Evolutionary conservation across 2,329 filamentous ascomycete genomes (phyloP).

Genomic region (Tolypocladium sp.): DNA sequence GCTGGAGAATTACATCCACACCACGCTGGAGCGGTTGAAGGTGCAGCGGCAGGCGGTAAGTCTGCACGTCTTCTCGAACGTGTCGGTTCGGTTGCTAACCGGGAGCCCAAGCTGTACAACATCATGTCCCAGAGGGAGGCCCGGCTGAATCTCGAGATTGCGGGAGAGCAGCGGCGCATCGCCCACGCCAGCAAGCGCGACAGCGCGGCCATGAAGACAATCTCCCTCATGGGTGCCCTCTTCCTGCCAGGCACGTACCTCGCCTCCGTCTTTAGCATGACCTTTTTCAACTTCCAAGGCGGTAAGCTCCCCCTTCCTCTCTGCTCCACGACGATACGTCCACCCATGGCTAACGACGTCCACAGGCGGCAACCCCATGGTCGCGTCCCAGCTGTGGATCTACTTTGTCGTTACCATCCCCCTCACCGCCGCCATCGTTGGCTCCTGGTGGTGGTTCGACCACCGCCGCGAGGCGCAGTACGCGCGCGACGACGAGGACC

Average conservation of each 20-base stretch:
- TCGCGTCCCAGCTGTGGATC: slow-evolving; percentile 41
- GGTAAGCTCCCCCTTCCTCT: slow-evolving; percentile 17
- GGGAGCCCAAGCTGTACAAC: slow-evolving; percentile 46
- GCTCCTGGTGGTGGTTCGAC: slow-evolving; percentile 46
- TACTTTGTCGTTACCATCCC: slow-evolving; percentile 55
- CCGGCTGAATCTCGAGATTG: slow-evolving; percentile 54
- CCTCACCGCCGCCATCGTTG: slow-evolving; percentile 44
- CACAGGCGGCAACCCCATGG: background rate
- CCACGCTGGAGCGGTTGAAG: slow-evolving; percentile 49
- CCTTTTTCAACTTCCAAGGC: slow-evolving; percentile 54
- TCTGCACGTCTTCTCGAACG: slow-evolving; percentile 1
- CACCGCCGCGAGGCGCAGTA: slow-evolving; percentile 38
- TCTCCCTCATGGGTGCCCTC: slow-evolving; percentile 53
- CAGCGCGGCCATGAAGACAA: slow-evolving; percentile 56
- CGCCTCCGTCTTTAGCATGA: slow-evolving; percentile 56
- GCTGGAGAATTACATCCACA: slow-evolving; percentile 54
- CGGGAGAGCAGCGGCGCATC: slow-evolving; percentile 48
- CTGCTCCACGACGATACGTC: too few relatives aligned
- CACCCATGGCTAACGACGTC: background rate
- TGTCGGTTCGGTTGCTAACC: background rate
- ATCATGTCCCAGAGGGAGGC: slow-evolving; percentile 58
- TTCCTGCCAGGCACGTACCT: slow-evolving; percentile 56
- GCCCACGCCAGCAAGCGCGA: slow-evolving; percentile 53
- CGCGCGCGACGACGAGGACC: slow-evolving; percentile 37
- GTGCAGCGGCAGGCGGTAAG: slow-evolving; percentile 53